Evolutionary conservation across 768 basidiomycete genomes (phyloP).

Genomic region (Strobilomyces confusus): DNA sequence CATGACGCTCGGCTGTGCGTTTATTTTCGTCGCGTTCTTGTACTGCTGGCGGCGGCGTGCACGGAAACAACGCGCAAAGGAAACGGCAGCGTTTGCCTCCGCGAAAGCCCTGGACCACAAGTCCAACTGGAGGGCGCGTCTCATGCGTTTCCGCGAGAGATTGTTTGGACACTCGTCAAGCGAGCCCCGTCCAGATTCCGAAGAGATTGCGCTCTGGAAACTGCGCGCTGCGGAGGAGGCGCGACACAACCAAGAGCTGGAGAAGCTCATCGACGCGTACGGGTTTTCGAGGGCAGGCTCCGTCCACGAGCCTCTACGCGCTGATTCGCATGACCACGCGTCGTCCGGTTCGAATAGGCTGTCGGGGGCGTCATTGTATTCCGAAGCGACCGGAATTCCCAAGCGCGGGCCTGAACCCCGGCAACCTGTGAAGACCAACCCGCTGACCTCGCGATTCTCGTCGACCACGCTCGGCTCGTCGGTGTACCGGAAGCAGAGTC

Average conservation of each 20-base stretch:
- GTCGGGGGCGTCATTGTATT: slow-evolving; percentile 59
- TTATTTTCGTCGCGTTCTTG: slow-evolving; percentile 66
- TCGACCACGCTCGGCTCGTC: slow-evolving; percentile 41
- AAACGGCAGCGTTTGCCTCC: slow-evolving; percentile 60
- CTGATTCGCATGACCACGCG: slow-evolving; percentile 17
- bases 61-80: slow-evolving; percentile 62
- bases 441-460: slow-evolving; percentile 47
- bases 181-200: slow-evolving; percentile 30
- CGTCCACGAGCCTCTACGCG: slow-evolving; percentile 27
- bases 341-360: slow-evolving; percentile 32
- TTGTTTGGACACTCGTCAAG: slow-evolving; percentile 48
- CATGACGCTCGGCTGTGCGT: slow-evolving; percentile 77
- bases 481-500: slow-evolving; percentile 29
- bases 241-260: slow-evolving; percentile 44
- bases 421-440: slow-evolving; percentile 56
- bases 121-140: slow-evolving; percentile 51
- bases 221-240: slow-evolving; percentile 49
- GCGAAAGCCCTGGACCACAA: slow-evolving; percentile 50
- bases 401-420: slow-evolving; percentile 64
- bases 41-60: slow-evolving; percentile 68
- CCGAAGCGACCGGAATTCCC: slow-evolving; percentile 63
- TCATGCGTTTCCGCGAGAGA: slow-evolving; percentile 53
- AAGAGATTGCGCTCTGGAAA: slow-evolving; percentile 50
- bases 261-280: slow-evolving; percentile 48
- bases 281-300: slow-evolving; percentile 43